phyloP scores from a whole-genome alignment of 2,329 filamentous ascomycete species.

The Nemania serpens region DNA sequence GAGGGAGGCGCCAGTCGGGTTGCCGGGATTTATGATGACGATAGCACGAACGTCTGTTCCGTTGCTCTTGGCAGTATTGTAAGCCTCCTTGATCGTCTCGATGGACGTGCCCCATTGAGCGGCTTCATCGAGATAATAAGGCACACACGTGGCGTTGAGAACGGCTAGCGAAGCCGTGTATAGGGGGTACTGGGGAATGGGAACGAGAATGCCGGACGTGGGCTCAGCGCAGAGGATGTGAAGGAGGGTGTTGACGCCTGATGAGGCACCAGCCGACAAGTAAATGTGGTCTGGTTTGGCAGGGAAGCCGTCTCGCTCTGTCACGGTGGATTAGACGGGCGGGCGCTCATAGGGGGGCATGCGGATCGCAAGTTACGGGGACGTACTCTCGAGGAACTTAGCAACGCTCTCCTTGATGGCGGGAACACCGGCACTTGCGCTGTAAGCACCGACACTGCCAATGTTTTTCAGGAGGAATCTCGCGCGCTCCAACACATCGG shows the following conservation, averaged over 20 bases:
- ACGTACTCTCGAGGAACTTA: constrained; percentile 84
- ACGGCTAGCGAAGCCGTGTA: constrained; percentile 92
- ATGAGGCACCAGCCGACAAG: constrained; percentile 88
- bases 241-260: constrained; percentile 91
- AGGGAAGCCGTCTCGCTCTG: constrained; percentile 85
- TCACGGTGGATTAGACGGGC: constrained; percentile 23
- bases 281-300: constrained; percentile 83
- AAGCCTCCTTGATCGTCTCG: constrained; percentile 72
- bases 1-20: constrained; percentile 91
- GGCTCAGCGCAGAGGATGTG: constrained; percentile 82
- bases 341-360: background rate
- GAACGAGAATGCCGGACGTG: constrained; percentile 83
- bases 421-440: constrained; percentile 86
- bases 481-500: constrained; percentile 85
- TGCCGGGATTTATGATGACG: constrained; percentile 97
- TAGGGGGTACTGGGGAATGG: constrained; percentile 96
- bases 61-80: constrained; percentile 73
- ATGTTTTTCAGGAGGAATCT: constrained; percentile 79
- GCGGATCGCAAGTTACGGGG: background rate
- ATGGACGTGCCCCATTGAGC: constrained; percentile 88
- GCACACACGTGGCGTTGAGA: constrained; percentile 83
- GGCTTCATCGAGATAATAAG: constrained; percentile 90
- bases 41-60: constrained; percentile 90
- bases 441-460: constrained; percentile 94
- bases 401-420: constrained; percentile 89